Conservation (phyloP, 257 asterid species). For the Solanum sejunctum region DNA sequence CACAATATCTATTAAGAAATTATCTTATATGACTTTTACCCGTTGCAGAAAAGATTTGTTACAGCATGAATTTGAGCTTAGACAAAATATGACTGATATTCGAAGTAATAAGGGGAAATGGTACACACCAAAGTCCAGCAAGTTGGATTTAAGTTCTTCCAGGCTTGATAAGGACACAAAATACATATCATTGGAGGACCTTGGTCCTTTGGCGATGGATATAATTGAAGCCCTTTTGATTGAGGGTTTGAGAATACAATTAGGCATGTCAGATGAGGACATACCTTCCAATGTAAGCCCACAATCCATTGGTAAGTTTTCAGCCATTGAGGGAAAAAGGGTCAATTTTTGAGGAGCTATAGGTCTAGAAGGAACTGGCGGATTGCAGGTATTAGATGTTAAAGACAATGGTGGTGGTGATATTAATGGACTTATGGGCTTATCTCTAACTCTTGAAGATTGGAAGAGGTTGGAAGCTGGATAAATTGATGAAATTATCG, state of each 20-base stretch:
- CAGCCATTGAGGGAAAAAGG: constrained; percentile 55
- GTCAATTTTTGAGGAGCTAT: constrained; percentile 36
- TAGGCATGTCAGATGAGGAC: constrained; percentile 65
- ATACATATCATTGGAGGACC: constrained; percentile 67
- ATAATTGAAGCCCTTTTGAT: constrained; percentile 58
- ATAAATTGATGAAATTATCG: constrained; percentile 55
- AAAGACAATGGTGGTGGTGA: constrained; percentile 62
- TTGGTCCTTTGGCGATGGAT: constrained; percentile 93
- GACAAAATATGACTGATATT: constrained; percentile 13
- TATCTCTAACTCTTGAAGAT: constrained; percentile 81
- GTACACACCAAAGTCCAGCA: constrained; percentile 6
- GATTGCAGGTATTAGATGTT: constrained; percentile 63
- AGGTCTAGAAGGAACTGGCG: constrained; percentile 83
- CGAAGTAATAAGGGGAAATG: constrained; percentile 15
- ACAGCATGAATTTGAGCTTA: constrained; percentile 24
- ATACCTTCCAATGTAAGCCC: constrained; percentile 61
- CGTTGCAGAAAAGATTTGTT: constrained; percentile 39
- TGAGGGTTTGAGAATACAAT: constrained; percentile 78
- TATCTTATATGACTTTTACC: background rate
- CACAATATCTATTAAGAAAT: background rate
- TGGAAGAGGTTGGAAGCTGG: constrained; percentile 95
- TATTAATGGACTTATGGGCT: constrained; percentile 77
- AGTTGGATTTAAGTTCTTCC: constrained; percentile 15
- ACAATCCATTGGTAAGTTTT: constrained; percentile 54
- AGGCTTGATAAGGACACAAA: constrained; percentile 33